Evolutionary conservation across 768 basidiomycete species (phyloP).

Genomic region (Phylloporus arenicola): DNA sequence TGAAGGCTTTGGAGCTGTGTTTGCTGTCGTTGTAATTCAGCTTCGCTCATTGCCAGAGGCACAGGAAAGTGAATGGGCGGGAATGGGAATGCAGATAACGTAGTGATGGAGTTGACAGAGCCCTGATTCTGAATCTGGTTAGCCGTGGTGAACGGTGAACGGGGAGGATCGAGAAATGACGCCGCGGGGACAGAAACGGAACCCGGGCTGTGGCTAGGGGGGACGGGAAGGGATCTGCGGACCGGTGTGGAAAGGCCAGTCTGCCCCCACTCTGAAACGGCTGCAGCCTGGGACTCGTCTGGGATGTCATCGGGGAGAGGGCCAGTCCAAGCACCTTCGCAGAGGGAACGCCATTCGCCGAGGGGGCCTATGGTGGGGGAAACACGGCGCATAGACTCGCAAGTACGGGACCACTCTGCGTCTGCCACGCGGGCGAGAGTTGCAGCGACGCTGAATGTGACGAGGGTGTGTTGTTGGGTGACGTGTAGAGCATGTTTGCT

Average conservation of each 20-base stretch:
- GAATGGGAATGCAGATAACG: slow-evolving; percentile 66
- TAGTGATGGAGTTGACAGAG: slow-evolving; percentile 48
- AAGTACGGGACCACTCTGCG: slow-evolving; percentile 68
- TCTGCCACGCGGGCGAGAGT: slow-evolving; percentile 69
- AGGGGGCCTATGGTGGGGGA: slow-evolving; percentile 65
- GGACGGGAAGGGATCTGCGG: slow-evolving; percentile 20
- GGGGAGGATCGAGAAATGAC: slow-evolving; percentile 20
- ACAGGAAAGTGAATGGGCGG: slow-evolving; percentile 71
- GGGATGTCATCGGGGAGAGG: slow-evolving; percentile 30
- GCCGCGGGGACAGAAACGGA: slow-evolving; percentile 4
- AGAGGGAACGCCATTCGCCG: slow-evolving; percentile 66
- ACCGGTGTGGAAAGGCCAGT: slow-evolving; percentile 15
- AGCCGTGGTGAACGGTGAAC: slow-evolving; percentile 16
- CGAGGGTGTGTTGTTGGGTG: slow-evolving; percentile 53
- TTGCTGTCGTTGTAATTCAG: slow-evolving; percentile 24
- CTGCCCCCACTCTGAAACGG: slow-evolving; percentile 30
- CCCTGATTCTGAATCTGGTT: slow-evolving; percentile 20
- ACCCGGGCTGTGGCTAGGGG: slow-evolving; percentile 14
- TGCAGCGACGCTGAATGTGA: slow-evolving; percentile 58
- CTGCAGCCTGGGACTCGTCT: slow-evolving; percentile 6
- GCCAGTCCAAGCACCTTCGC: slow-evolving; percentile 71
- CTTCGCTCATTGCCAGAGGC: slow-evolving; percentile 37
- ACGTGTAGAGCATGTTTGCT: slow-evolving; percentile 66
- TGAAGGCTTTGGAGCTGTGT: slow-evolving; percentile 20
- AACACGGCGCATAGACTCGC: slow-evolving; percentile 65